Evolutionary conservation across 108 stramenopile genomes (phyloP).

Genomic region (Mayamaea pseudoterrestris): DNA sequence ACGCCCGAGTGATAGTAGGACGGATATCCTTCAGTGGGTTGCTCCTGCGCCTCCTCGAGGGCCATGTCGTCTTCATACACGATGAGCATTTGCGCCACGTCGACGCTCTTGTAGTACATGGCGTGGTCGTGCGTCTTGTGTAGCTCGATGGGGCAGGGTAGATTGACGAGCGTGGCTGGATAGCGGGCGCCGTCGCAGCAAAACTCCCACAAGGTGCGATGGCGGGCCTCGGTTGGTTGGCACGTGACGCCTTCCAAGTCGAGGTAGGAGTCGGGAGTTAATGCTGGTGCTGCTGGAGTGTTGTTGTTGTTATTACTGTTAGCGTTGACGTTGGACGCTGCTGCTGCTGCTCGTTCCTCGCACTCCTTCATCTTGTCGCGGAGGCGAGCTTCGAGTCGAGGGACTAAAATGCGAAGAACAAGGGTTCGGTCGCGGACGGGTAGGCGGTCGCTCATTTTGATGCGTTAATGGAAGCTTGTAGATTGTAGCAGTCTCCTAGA

Average conservation of each 20-base stretch:
- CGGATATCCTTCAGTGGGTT: conserved; percentile 28
- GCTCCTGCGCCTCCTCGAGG: conserved; percentile 75
- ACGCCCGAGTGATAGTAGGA: conserved; percentile 82
- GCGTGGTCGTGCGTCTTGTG: conserved; percentile 89
- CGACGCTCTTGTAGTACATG: conserved; percentile 80
- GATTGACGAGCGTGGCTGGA: conserved; percentile 84
- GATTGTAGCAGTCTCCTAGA: too few relatives aligned
- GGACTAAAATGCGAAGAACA: conserved; percentile 63
- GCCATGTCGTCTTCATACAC: conserved; percentile 82
- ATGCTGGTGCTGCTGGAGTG: too few relatives aligned
- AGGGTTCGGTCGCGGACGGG: conserved; percentile 46
- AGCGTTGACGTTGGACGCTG: conserved; percentile 2
- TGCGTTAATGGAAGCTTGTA: not conserved
- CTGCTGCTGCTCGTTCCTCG: conserved; percentile 18
- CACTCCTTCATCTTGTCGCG: conserved; percentile 66
- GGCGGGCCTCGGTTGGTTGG: conserved; percentile 36
- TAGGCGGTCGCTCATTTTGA: conserved; percentile 21
- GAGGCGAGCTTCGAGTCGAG: conserved; percentile 56
- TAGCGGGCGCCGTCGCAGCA: conserved; percentile 80
- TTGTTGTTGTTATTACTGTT: too few relatives aligned
- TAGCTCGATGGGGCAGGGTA: conserved; percentile 87
- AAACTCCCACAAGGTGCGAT: conserved; percentile 69
- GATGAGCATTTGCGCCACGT: conserved; percentile 88
- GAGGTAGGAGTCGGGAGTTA: conserved; percentile 37
- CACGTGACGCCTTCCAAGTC: conserved; percentile 76